Percentiles rank a stretch among this genome's conserved stretches.
phyloP scores from a whole-genome alignment of 2,329 filamentous ascomycete genomes.

The Colletotrichum australisinense region DNA sequence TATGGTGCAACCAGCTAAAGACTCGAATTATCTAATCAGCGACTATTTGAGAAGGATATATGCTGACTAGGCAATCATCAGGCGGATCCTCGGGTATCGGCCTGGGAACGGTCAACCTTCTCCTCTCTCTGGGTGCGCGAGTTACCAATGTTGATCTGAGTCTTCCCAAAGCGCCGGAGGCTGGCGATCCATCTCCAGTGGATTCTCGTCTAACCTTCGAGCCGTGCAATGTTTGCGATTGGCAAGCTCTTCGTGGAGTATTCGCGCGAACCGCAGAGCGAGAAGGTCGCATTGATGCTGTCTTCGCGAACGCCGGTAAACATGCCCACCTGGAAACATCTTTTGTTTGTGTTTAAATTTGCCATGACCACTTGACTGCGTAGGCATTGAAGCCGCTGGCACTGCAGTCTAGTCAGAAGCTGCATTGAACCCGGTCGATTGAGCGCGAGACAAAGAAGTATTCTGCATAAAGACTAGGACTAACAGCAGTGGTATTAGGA shows the following conservation, averaged over 20 bases:
- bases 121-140: background rate
- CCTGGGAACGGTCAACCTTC: background rate
- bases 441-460: background rate
- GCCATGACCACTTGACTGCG: background rate
- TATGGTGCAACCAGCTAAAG: background rate
- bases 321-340: background rate
- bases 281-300: background rate
- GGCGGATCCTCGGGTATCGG: background rate
- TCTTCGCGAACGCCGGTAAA: background rate
- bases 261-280: background rate
- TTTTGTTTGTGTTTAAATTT: background rate
- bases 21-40: too few species aligned
- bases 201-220: background rate
- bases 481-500: background rate
- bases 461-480: background rate
- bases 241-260: background rate
- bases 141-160: background rate
- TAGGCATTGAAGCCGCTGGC: background rate
- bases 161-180: background rate
- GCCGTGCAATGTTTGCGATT: background rate
- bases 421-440: background rate
- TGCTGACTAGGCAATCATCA: background rate
- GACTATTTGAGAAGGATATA: background rate
- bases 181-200: background rate
- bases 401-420: background rate